These are phyloP conservation scores for Citrullus amarus DNA, from an alignment of 306 rosid species.

Conservation along the genomic window DNA sequence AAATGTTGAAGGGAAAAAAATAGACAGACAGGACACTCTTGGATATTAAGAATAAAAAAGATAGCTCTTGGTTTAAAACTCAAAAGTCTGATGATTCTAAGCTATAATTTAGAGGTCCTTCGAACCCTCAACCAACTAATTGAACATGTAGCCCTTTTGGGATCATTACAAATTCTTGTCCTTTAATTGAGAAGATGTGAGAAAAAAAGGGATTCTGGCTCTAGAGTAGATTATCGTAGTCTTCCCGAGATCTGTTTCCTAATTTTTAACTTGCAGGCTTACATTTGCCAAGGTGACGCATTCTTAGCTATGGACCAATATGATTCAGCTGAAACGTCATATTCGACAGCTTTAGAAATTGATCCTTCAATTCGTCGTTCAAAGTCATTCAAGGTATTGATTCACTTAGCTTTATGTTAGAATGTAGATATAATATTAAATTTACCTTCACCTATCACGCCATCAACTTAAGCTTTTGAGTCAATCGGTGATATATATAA, in stretches of 20 bases:
- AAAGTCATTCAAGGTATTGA: slow-evolving; percentile 63
- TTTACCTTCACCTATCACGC: too few species aligned
- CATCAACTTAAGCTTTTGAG: too few species aligned
- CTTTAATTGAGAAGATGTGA: not conserved
- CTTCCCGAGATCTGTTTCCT: not conserved
- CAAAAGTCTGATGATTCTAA: not conserved
- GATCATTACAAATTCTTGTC: not conserved
- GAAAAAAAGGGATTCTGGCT: not conserved
- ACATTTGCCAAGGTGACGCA: slow-evolving; percentile 72
- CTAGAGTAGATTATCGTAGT: not conserved
- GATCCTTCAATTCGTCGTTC: slow-evolving; percentile 72
- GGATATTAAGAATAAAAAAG: not conserved
- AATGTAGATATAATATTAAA: too few species aligned
- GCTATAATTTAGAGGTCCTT: not conserved
- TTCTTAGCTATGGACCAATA: slow-evolving; percentile 41
- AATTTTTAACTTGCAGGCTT: slow-evolving; percentile 44
- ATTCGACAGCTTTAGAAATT: slow-evolving; percentile 41
- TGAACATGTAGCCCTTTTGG: not conserved
- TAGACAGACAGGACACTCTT: not conserved
- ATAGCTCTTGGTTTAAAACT: not conserved
- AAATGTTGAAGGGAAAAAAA: too few species aligned
- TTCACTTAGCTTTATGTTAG: not conserved
- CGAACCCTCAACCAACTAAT: not conserved
- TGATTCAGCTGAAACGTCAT: slow-evolving; percentile 61
- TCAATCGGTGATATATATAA: too few species aligned